These are phyloP conservation scores for Salvia rosmarinus DNA, from an alignment of 257 asterid genomes.

Conservation along the genomic window DNA sequence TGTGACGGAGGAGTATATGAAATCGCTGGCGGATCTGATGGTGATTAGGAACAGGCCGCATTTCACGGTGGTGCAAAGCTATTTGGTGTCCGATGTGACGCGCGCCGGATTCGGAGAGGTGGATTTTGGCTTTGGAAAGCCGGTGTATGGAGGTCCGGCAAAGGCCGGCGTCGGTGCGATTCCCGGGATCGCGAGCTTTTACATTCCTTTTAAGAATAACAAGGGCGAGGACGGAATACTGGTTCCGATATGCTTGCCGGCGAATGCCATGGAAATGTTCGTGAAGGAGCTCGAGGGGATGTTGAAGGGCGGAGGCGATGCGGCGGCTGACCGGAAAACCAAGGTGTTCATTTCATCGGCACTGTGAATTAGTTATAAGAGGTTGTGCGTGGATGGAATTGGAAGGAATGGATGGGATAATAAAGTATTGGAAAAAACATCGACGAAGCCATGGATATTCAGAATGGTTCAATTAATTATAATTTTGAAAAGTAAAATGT, in stretches of 20 bases:
- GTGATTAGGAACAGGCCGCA: slow-evolving; percentile 47
- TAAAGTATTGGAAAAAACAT: no score
- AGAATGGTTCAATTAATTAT: no score
- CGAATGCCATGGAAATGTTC: slow-evolving; percentile 63
- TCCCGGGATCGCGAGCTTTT: slow-evolving; percentile 62
- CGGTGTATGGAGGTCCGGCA: not conserved
- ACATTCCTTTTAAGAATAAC: slow-evolving; percentile 49
- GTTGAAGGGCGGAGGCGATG: slow-evolving; percentile 38
- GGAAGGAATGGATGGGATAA: no score
- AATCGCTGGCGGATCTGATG: slow-evolving; percentile 49
- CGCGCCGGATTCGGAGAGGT: not conserved
- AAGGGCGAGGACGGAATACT: slow-evolving; percentile 62
- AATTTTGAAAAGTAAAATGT: no score
- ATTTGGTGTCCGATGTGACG: slow-evolving; percentile 51
- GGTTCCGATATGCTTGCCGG: slow-evolving; percentile 57
- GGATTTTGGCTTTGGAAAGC: slow-evolving; percentile 4
- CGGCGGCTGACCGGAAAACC: not conserved
- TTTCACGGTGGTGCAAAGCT: slow-evolving; percentile 39
- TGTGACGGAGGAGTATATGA: slow-evolving; percentile 52
- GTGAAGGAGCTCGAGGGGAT: slow-evolving; percentile 42
- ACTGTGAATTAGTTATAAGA: slow-evolving; percentile 26
- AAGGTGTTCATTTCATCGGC: slow-evolving; percentile 38
- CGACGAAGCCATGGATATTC: no score
- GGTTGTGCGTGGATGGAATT: no score
- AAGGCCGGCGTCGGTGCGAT: slow-evolving; percentile 20